Evolutionary conservation across 805 yeast species (phyloP).

Genomic region (Sugiyamaella floridensis): DNA sequence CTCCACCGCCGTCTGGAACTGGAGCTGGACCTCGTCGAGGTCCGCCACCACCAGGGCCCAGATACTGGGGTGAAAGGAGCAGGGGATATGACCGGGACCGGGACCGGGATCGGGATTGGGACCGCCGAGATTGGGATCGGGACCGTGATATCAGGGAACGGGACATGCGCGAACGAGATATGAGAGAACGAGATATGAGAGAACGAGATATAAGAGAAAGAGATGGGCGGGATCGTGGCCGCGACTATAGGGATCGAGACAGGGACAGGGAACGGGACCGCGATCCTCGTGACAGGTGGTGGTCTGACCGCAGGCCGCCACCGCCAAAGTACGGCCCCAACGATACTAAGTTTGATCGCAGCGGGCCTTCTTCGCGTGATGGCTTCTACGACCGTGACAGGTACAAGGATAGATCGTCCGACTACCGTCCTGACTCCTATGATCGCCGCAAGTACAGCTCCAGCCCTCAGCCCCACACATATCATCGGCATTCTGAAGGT

Average conservation of each 20-base stretch:
- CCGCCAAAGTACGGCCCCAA: background rate
- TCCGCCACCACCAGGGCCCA: constrained; percentile 4
- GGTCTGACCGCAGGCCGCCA: background rate
- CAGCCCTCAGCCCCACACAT: background rate
- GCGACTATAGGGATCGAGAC: constrained; percentile 3
- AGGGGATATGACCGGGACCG: constrained; percentile 8
- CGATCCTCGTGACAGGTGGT: constrained; percentile 9
- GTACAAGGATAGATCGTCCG: constrained; percentile 4
- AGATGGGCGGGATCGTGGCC: background rate
- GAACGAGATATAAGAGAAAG: constrained; percentile 4
- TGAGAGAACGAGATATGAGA: background rate
- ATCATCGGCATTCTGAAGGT: background rate
- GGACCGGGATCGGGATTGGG: constrained; percentile 7
- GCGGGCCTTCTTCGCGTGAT: constrained; percentile 9
- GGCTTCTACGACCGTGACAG: constrained; percentile 11
- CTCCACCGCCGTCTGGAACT: background rate
- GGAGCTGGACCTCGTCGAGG: background rate
- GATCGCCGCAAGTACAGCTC: background rate
- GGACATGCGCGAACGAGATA: background rate
- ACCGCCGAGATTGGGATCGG: background rate
- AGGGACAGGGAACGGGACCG: no score
- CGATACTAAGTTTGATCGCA: background rate
- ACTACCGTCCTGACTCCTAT: background rate
- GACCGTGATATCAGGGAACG: constrained; percentile 1
- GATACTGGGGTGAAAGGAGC: constrained; percentile 3